Conservation (phyloP, 176 grass and related monocot genomes). For the maize (Zea mays) region Zm-B73-REFERENCE-NAM-5.0 NC_050096.1:53220501-53221000, state of each 20-base stretch:
- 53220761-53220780: slow-evolving; percentile 94
- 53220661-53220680: slow-evolving; percentile 65
- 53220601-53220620: slow-evolving; percentile 90
- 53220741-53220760: slow-evolving; percentile 88
- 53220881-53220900: slow-evolving; percentile 85
- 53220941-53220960: slow-evolving; percentile 86
- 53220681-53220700: slow-evolving; percentile 88
- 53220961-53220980: slow-evolving; percentile 64
- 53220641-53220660: slow-evolving; percentile 43
- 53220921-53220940: slow-evolving; percentile 93
- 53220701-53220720: slow-evolving; percentile 99
- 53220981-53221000: slow-evolving; percentile 53
- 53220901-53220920: slow-evolving; percentile 82
- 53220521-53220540: slow-evolving; percentile 85
- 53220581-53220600: slow-evolving; percentile 80
- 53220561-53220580: slow-evolving; percentile 51
- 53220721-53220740: slow-evolving; percentile 90
- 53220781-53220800: slow-evolving; percentile 67
- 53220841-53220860: slow-evolving; percentile 61
- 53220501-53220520: slow-evolving; percentile 81
- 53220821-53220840: slow-evolving; percentile 72
- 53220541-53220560: slow-evolving; percentile 80
- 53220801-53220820: slow-evolving; percentile 62
- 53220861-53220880: slow-evolving; percentile 30
- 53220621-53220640: slow-evolving; percentile 76